Conservation (phyloP, 2,329 filamentous ascomycete species). For the Dactylonectria macrodidyma region DNA sequence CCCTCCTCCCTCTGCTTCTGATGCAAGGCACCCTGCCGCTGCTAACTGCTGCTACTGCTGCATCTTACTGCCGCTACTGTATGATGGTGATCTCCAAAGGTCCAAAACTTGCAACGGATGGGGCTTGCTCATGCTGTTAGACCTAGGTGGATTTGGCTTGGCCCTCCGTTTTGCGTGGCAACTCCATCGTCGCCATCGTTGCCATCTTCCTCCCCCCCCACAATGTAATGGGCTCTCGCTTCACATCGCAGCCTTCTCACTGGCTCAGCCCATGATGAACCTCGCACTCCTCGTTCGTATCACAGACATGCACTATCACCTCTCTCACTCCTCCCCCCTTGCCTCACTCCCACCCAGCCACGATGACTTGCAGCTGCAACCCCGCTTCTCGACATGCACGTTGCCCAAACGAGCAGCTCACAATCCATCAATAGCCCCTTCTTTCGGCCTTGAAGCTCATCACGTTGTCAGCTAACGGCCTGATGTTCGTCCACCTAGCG, state of each 20-base stretch:
- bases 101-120: slow-evolving; percentile 12
- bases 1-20: slow-evolving; percentile 27
- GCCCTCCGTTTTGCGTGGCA: slow-evolving; percentile 5
- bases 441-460: slow-evolving; percentile 10
- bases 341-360: slow-evolving; percentile 31
- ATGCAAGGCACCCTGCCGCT: slow-evolving; percentile 42
- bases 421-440: background rate
- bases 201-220: background rate
- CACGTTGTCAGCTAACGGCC: slow-evolving; percentile 8
- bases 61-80: slow-evolving; percentile 14
- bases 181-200: background rate
- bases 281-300: background rate
- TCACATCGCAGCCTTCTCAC: slow-evolving; percentile 11
- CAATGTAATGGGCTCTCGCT: background rate
- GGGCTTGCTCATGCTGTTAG: background rate
- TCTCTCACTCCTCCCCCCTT: slow-evolving; percentile 28
- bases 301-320: slow-evolving; percentile 1
- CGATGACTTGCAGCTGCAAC: slow-evolving; percentile 45
- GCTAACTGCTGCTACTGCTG: background rate
- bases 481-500: slow-evolving; percentile 17
- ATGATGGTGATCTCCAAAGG: slow-evolving; percentile 16
- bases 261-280: slow-evolving; percentile 15
- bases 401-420: slow-evolving; percentile 15
- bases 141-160: slow-evolving; percentile 12
- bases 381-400: slow-evolving; percentile 19